These are phyloP conservation scores for Bruguiera sexangula DNA, from an alignment of 345 rosid genomes.

Conservation along the genomic window DNA sequence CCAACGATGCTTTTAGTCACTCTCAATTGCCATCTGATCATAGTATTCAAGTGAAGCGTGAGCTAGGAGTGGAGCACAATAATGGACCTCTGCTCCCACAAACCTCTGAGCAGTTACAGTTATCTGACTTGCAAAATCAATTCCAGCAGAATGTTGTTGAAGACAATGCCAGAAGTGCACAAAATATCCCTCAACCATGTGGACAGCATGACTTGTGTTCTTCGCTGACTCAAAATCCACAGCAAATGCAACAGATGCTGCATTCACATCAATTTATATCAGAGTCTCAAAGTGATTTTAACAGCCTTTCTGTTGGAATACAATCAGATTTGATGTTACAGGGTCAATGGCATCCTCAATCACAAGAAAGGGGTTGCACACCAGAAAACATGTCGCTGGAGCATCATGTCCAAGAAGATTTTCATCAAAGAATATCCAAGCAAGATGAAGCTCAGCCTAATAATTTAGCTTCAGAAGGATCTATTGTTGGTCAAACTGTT, in stretches of 20 bases:
- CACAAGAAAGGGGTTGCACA: constrained; percentile 48
- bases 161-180: constrained; percentile 42
- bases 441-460: constrained; percentile 79
- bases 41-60: constrained; percentile 53
- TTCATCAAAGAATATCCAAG: constrained; percentile 58
- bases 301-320: constrained; percentile 43
- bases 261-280: constrained; percentile 49
- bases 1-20: constrained; percentile 50
- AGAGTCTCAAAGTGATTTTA: constrained; percentile 53
- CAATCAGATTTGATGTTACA: constrained; percentile 50
- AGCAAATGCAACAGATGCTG: constrained; percentile 57
- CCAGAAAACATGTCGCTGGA: constrained; percentile 49
- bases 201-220: constrained; percentile 43
- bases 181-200: constrained; percentile 37
- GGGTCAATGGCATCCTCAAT: constrained; percentile 63
- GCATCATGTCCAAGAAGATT: constrained; percentile 72
- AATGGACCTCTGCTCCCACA: constrained; percentile 51
- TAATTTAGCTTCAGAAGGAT: constrained; percentile 57
- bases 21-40: constrained; percentile 54
- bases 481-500: constrained; percentile 41
- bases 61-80: constrained; percentile 57
- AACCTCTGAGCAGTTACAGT: constrained; percentile 53
- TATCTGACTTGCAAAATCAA: constrained; percentile 63
- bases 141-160: constrained; percentile 59
- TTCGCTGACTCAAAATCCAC: constrained; percentile 48